These are phyloP conservation scores for Agroathelia rolfsii DNA, from an alignment of 1,284 basidiomycete genomes.

Conservation along the genomic window DNA sequence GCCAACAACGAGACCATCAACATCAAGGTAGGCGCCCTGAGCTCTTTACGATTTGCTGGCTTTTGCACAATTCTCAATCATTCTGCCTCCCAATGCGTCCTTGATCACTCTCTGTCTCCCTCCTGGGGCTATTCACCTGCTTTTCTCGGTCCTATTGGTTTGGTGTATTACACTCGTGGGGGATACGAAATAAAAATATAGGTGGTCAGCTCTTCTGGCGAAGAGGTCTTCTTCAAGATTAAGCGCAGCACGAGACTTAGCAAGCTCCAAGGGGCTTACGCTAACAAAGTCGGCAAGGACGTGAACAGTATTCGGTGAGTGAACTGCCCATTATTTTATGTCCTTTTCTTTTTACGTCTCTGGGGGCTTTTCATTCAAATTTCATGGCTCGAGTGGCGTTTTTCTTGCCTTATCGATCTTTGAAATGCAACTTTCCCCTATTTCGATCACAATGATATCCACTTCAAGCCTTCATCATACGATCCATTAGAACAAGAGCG, in stretches of 20 bases:
- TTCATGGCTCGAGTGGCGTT: background rate
- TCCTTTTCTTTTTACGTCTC: background rate
- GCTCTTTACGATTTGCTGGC: slow-evolving; percentile 1
- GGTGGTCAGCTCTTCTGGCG: slow-evolving; percentile 30
- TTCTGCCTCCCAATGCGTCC: background rate
- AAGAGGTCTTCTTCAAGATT: slow-evolving; percentile 55
- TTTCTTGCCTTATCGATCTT: slow-evolving; percentile 1
- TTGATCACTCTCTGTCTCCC: slow-evolving; percentile 1
- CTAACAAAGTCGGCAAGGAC: slow-evolving; percentile 43
- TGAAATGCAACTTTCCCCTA: background rate
- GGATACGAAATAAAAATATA: slow-evolving; percentile 4
- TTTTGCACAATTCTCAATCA: background rate
- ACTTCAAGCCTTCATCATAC: background rate
- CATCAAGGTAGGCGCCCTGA: slow-evolving; percentile 54
- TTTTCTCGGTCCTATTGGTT: slow-evolving; percentile 1
- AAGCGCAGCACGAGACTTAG: slow-evolving; percentile 45
- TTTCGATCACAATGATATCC: background rate
- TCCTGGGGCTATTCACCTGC: slow-evolving; percentile 8
- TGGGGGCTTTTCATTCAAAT: slow-evolving; percentile 1
- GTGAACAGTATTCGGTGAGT: slow-evolving; percentile 30
- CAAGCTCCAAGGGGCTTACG: slow-evolving; percentile 47
- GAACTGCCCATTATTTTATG: too few relatives aligned
- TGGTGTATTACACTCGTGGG: background rate
- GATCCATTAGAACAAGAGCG: too few relatives aligned
- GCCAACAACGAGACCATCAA: slow-evolving; percentile 69